These are phyloP conservation scores for Hortiboletus flavorubellus DNA, from an alignment of 768 basidiomycete genomes.

Conservation along the genomic window DNA sequence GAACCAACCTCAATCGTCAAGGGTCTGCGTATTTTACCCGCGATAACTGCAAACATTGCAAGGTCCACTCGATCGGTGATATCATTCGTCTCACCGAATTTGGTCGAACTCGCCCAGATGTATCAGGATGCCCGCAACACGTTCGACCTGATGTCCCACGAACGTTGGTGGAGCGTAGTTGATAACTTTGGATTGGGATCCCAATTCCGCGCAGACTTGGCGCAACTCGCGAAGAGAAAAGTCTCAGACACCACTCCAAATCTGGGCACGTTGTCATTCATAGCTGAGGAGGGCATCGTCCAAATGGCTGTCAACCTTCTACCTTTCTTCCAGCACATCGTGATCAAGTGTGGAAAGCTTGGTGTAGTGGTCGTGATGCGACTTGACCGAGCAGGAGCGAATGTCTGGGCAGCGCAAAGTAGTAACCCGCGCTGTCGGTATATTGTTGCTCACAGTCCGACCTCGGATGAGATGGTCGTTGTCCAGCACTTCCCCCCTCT, in stretches of 20 bases:
- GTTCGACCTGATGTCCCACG: constrained; percentile 49
- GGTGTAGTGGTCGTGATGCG: constrained; percentile 67
- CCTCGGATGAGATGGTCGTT: constrained; percentile 33
- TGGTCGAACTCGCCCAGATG: constrained; percentile 67
- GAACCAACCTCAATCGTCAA: constrained; percentile 94
- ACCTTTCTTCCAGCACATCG: constrained; percentile 78
- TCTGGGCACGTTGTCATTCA: constrained; percentile 53
- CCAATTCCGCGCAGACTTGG: constrained; percentile 63
- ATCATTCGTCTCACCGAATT: constrained; percentile 80
- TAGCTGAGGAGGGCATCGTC: constrained; percentile 65
- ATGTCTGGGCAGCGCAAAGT: constrained; percentile 48
- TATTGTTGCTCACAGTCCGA: constrained; percentile 49
- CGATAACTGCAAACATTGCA: constrained; percentile 43
- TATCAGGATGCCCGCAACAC: constrained; percentile 49
- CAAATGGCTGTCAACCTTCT: constrained; percentile 82
- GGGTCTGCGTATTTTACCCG: constrained; percentile 64
- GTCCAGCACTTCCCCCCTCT: constrained; percentile 40
- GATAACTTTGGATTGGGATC: constrained; percentile 65
- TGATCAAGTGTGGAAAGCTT: constrained; percentile 79
- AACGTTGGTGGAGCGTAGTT: constrained; percentile 62
- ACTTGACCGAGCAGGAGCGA: constrained; percentile 38
- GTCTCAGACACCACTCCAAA: constrained; percentile 40
- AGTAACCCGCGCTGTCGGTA: constrained; percentile 46
- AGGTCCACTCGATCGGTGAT: constrained; percentile 44
- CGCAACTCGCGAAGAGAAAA: constrained; percentile 49